Percentiles rank a stretch among this genome's conserved stretches.
Evolutionary conservation across 2,329 filamentous ascomycete genomes (phyloP).

Genomic region (Aspergillus eucalypticola): DNA sequence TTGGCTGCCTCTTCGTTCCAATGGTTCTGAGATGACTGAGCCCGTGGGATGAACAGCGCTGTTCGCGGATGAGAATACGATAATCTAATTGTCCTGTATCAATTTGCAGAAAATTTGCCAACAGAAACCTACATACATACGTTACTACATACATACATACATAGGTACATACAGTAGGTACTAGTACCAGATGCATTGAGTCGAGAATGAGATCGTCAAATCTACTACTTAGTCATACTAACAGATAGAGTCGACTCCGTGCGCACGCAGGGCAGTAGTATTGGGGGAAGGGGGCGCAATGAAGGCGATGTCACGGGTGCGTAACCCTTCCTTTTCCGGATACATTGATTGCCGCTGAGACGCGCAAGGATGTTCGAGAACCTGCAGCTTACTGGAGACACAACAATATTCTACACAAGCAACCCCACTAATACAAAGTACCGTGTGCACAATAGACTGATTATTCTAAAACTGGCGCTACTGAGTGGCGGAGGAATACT

Average conservation of each 20-base stretch:
- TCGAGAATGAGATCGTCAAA: background rate
- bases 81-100: background rate
- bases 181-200: background rate
- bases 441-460: too few relatives aligned
- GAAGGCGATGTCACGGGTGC: constrained; percentile 8
- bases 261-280: background rate
- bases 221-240: background rate
- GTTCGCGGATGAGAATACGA: background rate
- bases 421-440: too few relatives aligned
- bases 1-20: background rate
- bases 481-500: too few relatives aligned
- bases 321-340: constrained; percentile 4
- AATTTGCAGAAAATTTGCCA: background rate
- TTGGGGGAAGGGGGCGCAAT: background rate
- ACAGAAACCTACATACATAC: background rate
- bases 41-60: background rate
- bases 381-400: background rate
- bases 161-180: background rate
- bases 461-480: too few relatives aligned
- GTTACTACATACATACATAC: background rate
- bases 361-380: background rate
- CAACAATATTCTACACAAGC: background rate
- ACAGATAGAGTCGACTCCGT: background rate
- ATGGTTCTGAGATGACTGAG: background rate
- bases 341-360: background rate